phyloP scores from a whole-genome alignment of 495 filamentous ascomycete species.

The Geopyxis carbonaria region DNA sequence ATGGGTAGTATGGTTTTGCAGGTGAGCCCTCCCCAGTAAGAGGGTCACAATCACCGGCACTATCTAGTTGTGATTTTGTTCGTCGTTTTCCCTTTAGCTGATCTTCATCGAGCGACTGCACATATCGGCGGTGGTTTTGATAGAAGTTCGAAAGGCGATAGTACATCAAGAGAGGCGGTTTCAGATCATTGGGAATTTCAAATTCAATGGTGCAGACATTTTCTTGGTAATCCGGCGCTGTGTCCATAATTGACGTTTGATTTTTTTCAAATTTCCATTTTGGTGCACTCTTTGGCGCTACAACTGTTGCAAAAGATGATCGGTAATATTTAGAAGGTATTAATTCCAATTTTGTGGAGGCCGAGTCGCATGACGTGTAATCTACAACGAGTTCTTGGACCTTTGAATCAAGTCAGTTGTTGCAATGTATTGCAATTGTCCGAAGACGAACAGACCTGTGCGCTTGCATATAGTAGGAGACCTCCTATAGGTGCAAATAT shows the following conservation, averaged over 20 bases:
- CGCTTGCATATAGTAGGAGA: slow-evolving; percentile 64
- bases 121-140: slow-evolving; percentile 95
- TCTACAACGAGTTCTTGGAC: slow-evolving; percentile 83
- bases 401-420: slow-evolving; percentile 28
- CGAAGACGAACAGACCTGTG: slow-evolving; percentile 39
- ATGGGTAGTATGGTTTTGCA: slow-evolving; percentile 73
- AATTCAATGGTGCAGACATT: slow-evolving; percentile 54
- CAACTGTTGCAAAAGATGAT: slow-evolving; percentile 45
- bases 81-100: slow-evolving; percentile 64
- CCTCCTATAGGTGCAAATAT: slow-evolving; percentile 82
- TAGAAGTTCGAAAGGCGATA: slow-evolving; percentile 97
- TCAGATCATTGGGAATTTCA: slow-evolving; percentile 57
- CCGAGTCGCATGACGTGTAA: slow-evolving; percentile 55
- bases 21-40: slow-evolving; percentile 34
- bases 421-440: slow-evolving; percentile 13
- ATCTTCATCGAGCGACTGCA: slow-evolving; percentile 64
- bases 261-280: slow-evolving; percentile 16
- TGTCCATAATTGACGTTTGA: slow-evolving; percentile 14
- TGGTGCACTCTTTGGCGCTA: slow-evolving; percentile 21
- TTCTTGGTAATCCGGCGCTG: slow-evolving; percentile 5
- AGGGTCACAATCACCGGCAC: slow-evolving; percentile 52
- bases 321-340: slow-evolving; percentile 43
- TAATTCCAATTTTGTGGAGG: slow-evolving; percentile 27
- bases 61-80: slow-evolving; percentile 40
- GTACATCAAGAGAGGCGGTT: slow-evolving; percentile 71